phyloP scores from a whole-genome alignment of 306 rosid species.

The Nissolia schottii region DNA sequence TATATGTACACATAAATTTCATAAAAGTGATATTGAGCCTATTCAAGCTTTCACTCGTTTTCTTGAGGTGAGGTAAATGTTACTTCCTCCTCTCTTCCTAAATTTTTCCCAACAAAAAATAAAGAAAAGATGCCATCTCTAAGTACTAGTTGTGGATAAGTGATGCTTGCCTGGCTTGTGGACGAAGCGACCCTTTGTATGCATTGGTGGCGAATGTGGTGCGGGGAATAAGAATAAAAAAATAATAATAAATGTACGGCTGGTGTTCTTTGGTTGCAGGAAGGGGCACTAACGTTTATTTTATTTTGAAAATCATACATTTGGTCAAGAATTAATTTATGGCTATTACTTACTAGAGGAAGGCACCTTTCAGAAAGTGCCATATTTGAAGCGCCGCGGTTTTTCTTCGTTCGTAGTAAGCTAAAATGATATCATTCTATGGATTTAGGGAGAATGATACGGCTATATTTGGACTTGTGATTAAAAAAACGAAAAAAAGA shows the following conservation, averaged over 20 bases:
- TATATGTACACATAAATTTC: no score
- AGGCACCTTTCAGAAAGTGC: neutral
- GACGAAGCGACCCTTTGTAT: constrained; percentile 35
- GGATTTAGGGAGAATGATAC: neutral
- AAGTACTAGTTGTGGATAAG: neutral
- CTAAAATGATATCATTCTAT: neutral
- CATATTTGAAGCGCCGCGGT: neutral
- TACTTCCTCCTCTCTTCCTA: no score
- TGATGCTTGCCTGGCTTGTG: constrained; percentile 38
- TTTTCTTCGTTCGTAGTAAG: neutral
- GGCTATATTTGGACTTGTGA: neutral
- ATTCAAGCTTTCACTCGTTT: no score
- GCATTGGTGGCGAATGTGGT: neutral
- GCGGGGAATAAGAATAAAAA: neutral
- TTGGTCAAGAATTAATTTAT: neutral
- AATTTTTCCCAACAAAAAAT: no score
- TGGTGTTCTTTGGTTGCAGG: constrained; percentile 32
- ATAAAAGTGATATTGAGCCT: no score
- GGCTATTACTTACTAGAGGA: neutral
- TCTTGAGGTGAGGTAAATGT: no score
- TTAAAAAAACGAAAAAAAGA: neutral
- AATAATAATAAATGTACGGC: neutral
- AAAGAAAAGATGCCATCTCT: neutral
- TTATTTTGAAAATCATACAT: neutral
- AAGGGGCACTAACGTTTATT: constrained; percentile 10